Evolutionary conservation across 441 rosid species (phyloP).

Genomic region (Croton setiger): DNA sequence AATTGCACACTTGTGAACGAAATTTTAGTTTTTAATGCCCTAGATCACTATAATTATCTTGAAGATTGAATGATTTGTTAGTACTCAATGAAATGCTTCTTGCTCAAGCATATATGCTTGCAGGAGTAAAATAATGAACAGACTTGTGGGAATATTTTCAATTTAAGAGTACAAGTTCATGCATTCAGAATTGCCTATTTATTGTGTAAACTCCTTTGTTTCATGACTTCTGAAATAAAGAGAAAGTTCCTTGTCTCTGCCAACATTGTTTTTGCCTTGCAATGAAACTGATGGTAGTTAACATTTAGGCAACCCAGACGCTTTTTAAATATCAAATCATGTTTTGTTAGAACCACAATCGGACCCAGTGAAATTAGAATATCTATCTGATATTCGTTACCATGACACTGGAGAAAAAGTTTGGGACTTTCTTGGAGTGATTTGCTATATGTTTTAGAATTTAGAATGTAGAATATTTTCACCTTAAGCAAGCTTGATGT

Average conservation of each 20-base stretch:
- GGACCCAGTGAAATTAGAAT: neutral
- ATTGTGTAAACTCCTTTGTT: neutral
- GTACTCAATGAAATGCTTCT: neutral
- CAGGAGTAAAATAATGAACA: neutral
- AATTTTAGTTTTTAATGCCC: neutral
- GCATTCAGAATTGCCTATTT: neutral
- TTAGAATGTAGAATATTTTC: neutral
- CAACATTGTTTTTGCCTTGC: neutral
- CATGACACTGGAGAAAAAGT: neutral
- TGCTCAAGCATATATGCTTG: neutral
- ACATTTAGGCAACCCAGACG: neutral
- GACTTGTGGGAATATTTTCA: neutral
- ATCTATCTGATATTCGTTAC: neutral
- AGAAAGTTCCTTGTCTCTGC: neutral
- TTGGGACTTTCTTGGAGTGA: neutral
- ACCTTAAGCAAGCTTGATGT: neutral
- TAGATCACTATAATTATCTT: neutral
- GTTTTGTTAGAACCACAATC: neutral
- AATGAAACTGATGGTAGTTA: neutral
- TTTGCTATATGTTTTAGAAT: neutral
- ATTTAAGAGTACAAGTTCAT: neutral
- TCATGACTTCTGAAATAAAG: neutral
- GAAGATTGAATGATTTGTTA: neutral
- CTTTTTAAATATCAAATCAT: neutral
- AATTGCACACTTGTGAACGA: neutral